These are phyloP conservation scores for Starmerella khaoyaiensis DNA, from an alignment of 805 yeast species.

Conservation along the genomic window DNA sequence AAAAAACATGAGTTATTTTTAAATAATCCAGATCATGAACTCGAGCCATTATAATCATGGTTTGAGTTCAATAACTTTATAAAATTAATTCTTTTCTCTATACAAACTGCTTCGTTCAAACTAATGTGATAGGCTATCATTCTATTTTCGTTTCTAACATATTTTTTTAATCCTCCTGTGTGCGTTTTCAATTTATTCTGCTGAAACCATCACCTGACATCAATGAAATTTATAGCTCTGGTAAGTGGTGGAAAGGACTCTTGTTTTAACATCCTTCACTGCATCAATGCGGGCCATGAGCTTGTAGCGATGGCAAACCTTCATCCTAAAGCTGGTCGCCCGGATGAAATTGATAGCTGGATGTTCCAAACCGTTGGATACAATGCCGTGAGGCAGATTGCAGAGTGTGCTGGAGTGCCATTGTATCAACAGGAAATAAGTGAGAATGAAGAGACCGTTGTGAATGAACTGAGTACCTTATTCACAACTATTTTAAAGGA, in stretches of 20 bases:
- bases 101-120: no score
- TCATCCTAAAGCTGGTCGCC: conserved; percentile 37
- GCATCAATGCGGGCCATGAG: conserved; percentile 75
- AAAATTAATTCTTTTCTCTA: no score
- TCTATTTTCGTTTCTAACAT: no score
- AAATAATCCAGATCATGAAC: no score
- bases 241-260: conserved; percentile 96
- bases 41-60: no score
- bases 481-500: conserved; percentile 38
- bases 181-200: no score
- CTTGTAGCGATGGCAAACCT: conserved; percentile 75
- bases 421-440: conserved; percentile 53
- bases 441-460: conserved; percentile 71
- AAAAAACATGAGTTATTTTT: no score
- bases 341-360: conserved; percentile 77
- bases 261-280: conserved; percentile 75
- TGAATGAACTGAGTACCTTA: conserved; percentile 61
- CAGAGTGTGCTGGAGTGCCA: conserved; percentile 65
- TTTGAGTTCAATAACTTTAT: no score
- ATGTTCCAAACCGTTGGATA: conserved; percentile 98
- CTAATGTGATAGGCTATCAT: no score
- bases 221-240: conserved; percentile 83
- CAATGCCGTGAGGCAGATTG: conserved; percentile 52
- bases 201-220: no score
- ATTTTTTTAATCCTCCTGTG: no score